Conservation (phyloP, 2,329 filamentous ascomycete genomes). For the Fusarium udum region DNA sequence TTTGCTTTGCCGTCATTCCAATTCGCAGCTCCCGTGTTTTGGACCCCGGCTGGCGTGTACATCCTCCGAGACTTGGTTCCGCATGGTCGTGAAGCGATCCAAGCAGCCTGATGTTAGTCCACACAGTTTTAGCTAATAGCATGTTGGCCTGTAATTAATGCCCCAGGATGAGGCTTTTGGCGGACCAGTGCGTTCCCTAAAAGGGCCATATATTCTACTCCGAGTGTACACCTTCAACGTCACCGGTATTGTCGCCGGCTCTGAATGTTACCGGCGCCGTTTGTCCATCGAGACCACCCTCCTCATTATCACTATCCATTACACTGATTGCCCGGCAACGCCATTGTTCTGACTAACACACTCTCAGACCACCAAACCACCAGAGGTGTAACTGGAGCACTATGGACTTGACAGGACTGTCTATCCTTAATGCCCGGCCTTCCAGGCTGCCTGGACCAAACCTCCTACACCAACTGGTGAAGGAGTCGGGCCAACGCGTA, state of each 20-base stretch:
- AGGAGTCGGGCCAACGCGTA: slow-evolving; percentile 39
- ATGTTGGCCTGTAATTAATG: slow-evolving; percentile 35
- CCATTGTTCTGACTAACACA: background rate
- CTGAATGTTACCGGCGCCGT: slow-evolving; percentile 11
- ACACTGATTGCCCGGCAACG: slow-evolving; percentile 3
- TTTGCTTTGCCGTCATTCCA: slow-evolving; percentile 35
- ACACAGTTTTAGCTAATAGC: slow-evolving; percentile 41
- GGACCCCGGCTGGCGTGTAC: slow-evolving; percentile 26
- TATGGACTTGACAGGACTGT: slow-evolving; percentile 48
- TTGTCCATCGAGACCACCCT: slow-evolving; percentile 24
- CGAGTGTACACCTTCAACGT: slow-evolving; percentile 19
- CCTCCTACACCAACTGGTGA: slow-evolving; percentile 69
- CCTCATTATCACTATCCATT: slow-evolving; percentile 2
- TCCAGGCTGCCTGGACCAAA: slow-evolving; percentile 53
- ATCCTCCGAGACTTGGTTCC: slow-evolving; percentile 34
- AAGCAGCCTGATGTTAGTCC: slow-evolving; percentile 43
- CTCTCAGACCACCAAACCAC: background rate
- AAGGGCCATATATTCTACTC: slow-evolving; percentile 39
- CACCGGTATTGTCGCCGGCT: slow-evolving; percentile 10
- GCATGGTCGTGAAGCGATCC: slow-evolving; percentile 36
- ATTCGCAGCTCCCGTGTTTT: slow-evolving; percentile 37
- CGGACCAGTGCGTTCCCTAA: slow-evolving; percentile 38
- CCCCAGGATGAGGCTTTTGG: slow-evolving; percentile 37
- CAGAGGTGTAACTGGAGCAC: slow-evolving; percentile 1
- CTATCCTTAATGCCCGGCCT: slow-evolving; percentile 58